Evolutionary conservation across 305 asterid genomes (phyloP).

Genomic region (Euphrasia arctica): DNA sequence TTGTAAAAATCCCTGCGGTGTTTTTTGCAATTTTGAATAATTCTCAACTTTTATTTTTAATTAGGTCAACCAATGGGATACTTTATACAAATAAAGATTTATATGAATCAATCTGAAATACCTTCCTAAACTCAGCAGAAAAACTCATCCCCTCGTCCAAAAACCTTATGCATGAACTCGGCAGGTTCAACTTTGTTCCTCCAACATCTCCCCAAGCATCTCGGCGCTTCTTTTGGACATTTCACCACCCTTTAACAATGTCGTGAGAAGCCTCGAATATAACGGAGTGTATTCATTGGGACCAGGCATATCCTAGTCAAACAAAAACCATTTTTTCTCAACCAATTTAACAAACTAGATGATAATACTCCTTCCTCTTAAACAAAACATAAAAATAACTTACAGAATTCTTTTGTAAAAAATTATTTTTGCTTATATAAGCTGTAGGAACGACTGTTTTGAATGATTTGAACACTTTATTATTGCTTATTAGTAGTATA

Average conservation of each 20-base stretch:
- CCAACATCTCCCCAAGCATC: constrained; percentile 91
- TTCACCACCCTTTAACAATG: constrained; percentile 75
- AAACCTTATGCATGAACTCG: constrained; percentile 22
- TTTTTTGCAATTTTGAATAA: neutral
- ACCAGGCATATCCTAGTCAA: constrained; percentile 57
- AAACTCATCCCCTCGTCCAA: constrained; percentile 14
- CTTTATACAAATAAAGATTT: neutral
- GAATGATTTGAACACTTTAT: no score
- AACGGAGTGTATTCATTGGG: constrained; percentile 50
- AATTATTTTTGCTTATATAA: no score
- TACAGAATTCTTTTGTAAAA: no score
- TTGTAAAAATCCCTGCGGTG: no score
- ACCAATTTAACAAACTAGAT: constrained; percentile 10
- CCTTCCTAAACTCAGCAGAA: constrained; percentile 23
- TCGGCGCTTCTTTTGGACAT: constrained; percentile 77
- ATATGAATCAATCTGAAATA: constrained; percentile 12
- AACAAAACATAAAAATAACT: neutral
- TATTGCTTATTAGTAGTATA: no score
- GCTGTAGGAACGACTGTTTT: no score
- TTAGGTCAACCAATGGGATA: neutral
- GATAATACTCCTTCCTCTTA: constrained; percentile 13
- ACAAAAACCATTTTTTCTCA: constrained; percentile 12
- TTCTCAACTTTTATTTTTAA: neutral
- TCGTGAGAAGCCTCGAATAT: constrained; percentile 77
- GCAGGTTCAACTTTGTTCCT: constrained; percentile 58